Base-by-base conservation (phyloP, 129 eudicot genomes). In the Tagetes erecta region DNA sequence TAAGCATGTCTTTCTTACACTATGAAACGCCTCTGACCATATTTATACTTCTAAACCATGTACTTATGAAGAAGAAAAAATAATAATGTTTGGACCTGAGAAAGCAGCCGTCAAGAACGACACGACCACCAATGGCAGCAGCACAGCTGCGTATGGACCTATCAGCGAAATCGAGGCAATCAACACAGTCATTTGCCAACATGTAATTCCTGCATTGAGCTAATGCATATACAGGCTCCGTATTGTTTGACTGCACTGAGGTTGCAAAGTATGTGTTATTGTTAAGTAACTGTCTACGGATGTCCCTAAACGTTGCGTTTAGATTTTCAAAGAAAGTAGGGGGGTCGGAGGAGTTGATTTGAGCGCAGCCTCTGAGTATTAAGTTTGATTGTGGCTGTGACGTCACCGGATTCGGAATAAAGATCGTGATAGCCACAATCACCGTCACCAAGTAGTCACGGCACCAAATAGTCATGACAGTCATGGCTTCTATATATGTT, bases 161-260 rank as follows among this genome's bases (percentile, higher is more conserved):
- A 27, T 77, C 84, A 1, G 90, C 90, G 7, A 85, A 82, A 78
- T 85, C 81, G 42, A 85, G 87, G 74, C 96, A 90, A 8, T 85
- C 78, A 8, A 87, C 50, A 39, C 96, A 90, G 46, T 87, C 90
- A 3, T 36, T 62, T 1, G 49, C 44, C 1, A 88, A 79, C 74
- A 90, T 63, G 78, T 90, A 90, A 31, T 90, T 81, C 51, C 92
- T 67, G 83, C 96, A 90, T 84, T 87, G 92, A 3, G 62, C 88
- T 86, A 87, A 73, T 8, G 82, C 87, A 31, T 90, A 90, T 6
- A 83, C 92, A 7, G 88, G 86, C 75, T 83, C 82, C 6, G 96
- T 78, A 11, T 80, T 83, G 60, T 89, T 83, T 0, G 92, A 75
- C 77, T 83, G 90, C 70, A 79, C 81, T 4, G 86, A 82, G 1